Base-by-base conservation (phyloP, 805 yeast species). In the Candida stauntonica region DNA sequence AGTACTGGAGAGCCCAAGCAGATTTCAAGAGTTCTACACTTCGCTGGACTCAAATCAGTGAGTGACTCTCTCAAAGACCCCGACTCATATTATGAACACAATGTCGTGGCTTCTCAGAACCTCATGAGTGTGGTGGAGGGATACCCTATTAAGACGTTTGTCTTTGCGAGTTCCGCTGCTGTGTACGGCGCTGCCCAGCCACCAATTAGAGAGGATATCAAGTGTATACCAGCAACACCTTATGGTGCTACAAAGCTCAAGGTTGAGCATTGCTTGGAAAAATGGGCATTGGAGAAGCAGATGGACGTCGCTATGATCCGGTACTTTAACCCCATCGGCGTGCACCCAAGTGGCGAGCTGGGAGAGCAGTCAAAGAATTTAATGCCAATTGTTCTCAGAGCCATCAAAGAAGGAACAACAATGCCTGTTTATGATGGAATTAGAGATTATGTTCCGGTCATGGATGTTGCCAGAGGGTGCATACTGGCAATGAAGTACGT, bases 351-450 rank as follows among this genome's bases (percentile, higher is more conserved):
- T 2, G 93, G 93, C 11, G 61, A 77, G 26, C 68, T 85, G 43
- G 94, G 94, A 27, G 94, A 86, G 54, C 89, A 84, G 36, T 91
- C 94, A 34, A 82, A 81, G 62, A 84, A 85, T 51, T 62, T 85
- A 50, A 66, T 86, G 47, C 93, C 93, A 4, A 79, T 66, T 56
- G 67, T 85, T 55, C 18, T 44, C 9, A 38, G 33, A 14, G 8
- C 39, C 4, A 17, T 37, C 5, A 28, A 17, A 7, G 42, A 36
- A 17, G 86, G 86, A 15, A 72, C 85, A 55, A 67, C 84, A 34
- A 79, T 77, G 29, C 75, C 79, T 54, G 76, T 85, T 5, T 85
- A 80, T 53, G 93, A 93, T 37, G 66, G 93, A 17, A 79, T 84
- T 38, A 70, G 93, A 48, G 94, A 85, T 58, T 85, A 86, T 53